These are phyloP conservation scores for Corymbia maculata DNA, from an alignment of 345 rosid genomes.

Conservation along the genomic window DNA sequence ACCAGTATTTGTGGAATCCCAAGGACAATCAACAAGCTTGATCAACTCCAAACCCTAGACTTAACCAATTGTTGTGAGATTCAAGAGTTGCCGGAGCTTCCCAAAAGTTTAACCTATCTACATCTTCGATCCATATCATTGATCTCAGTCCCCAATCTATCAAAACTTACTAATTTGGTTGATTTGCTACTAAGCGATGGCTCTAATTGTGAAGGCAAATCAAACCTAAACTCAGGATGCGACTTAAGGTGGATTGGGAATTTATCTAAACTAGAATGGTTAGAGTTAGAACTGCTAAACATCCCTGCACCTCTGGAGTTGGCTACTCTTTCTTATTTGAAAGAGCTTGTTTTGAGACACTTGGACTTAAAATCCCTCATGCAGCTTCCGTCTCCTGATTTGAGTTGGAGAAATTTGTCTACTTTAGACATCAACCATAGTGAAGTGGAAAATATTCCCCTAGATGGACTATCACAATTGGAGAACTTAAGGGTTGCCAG, in stretches of 20 bases:
- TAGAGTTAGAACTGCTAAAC: background rate
- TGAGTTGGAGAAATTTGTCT: background rate
- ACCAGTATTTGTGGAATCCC: background rate
- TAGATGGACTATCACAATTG: background rate
- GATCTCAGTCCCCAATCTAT: background rate
- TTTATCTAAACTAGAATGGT: background rate
- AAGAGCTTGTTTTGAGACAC: background rate
- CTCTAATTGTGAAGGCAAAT: background rate
- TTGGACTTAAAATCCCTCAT: background rate
- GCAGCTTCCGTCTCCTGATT: background rate
- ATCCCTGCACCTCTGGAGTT: background rate
- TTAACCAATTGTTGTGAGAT: background rate
- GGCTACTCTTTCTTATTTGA: background rate
- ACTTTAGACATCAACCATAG: accelerated
- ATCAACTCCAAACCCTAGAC: background rate
- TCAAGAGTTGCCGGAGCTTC: background rate
- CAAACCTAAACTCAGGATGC: background rate
- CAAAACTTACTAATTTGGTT: background rate
- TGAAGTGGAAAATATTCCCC: background rate
- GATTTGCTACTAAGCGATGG: background rate
- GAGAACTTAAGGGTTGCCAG: background rate
- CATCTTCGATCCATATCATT: background rate
- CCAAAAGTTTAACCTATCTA: background rate
- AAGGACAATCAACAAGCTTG: background rate
- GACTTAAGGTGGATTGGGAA: background rate